Evolutionary conservation across 2,329 filamentous ascomycete species (phyloP).

Genomic region (Claviceps capensis): DNA sequence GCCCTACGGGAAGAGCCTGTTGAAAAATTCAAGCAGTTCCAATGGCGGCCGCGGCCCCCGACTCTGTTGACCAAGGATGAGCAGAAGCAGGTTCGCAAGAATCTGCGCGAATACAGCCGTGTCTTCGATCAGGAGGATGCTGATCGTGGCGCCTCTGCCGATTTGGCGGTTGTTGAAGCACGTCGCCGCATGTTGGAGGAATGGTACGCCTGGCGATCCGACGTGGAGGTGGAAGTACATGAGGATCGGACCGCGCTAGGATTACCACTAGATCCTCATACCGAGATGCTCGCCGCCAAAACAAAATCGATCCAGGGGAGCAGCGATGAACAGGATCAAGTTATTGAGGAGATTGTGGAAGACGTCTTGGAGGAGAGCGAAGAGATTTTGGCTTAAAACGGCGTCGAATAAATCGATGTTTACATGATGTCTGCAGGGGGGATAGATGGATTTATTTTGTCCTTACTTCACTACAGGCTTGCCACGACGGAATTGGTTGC

Average conservation of each 20-base stretch:
- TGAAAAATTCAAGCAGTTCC: constrained; percentile 95
- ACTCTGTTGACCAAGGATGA: constrained; percentile 93
- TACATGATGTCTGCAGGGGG: background rate
- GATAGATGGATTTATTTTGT: constrained; percentile 1
- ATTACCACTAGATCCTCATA: constrained; percentile 50
- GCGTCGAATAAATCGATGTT: background rate
- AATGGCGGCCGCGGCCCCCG: constrained; percentile 83
- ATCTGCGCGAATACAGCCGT: constrained; percentile 90
- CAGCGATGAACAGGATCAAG: constrained; percentile 54
- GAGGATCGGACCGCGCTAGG: constrained; percentile 59
- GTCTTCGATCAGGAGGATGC: constrained; percentile 91
- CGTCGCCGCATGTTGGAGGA: constrained; percentile 72
- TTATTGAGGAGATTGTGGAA: constrained; percentile 81
- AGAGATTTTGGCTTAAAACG: constrained; percentile 43
- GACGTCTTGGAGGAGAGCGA: constrained; percentile 78
- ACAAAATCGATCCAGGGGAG: constrained; percentile 34
- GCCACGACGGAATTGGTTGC: constrained; percentile 14
- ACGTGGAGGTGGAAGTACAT: constrained; percentile 54
- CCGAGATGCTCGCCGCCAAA: constrained; percentile 45
- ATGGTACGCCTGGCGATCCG: constrained; percentile 74
- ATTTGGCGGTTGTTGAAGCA: constrained; percentile 84
- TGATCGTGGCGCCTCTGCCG: constrained; percentile 84
- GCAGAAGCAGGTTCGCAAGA: constrained; percentile 96
- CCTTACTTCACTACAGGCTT: constrained; percentile 12
- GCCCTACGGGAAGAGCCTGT: constrained; percentile 79